Evolutionary conservation across 192 early-diverging fungal species (phyloP).

Genomic region (Coemansia sp.): DNA sequence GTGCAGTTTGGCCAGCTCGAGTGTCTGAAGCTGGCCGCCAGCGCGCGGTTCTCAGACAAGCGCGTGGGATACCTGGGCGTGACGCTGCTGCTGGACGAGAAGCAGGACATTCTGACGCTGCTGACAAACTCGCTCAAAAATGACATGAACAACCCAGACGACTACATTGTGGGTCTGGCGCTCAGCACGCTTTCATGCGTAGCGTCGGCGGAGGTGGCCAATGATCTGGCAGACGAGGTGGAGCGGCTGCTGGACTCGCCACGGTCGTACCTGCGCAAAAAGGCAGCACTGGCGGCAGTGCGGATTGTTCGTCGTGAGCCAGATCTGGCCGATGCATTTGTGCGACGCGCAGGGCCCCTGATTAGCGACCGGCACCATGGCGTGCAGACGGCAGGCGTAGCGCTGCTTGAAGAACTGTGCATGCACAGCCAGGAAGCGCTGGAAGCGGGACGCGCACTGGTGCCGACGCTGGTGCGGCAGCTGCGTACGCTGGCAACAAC

Average conservation of each 20-base stretch:
- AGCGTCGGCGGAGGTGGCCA: constrained; percentile 93
- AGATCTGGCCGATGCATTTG: constrained; percentile 87
- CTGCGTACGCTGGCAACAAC: constrained; percentile 84
- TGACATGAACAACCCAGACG: constrained; percentile 94
- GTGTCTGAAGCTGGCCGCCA: constrained; percentile 96
- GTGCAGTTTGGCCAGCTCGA: constrained; percentile 99
- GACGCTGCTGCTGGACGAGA: constrained; percentile 97
- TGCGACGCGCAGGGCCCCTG: constrained; percentile 67
- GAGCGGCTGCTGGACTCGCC: constrained; percentile 88
- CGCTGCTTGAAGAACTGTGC: constrained; percentile 91
- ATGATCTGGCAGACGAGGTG: constrained; percentile 91
- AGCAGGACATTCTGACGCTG: constrained; percentile 94
- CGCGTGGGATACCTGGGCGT: constrained; percentile 98
- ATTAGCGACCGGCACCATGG: constrained; percentile 94
- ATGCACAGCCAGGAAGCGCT: constrained; percentile 65
- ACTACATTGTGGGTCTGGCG: constrained; percentile 96
- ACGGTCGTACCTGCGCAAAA: constrained; percentile 95
- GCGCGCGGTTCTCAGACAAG: constrained; percentile 92
- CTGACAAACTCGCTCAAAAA: constrained; percentile 97
- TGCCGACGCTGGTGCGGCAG: constrained; percentile 83
- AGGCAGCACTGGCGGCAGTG: constrained; percentile 94
- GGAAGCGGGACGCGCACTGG: constrained; percentile 72
- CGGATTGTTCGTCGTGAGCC: constrained; percentile 91
- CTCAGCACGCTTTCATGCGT: constrained; percentile 96
- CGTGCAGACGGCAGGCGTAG: constrained; percentile 87